Percentiles rank a stretch among this genome's conserved stretches.
phyloP scores from a whole-genome alignment of 768 basidiomycete genomes.

The Lactarius hengduanensis region DNA sequence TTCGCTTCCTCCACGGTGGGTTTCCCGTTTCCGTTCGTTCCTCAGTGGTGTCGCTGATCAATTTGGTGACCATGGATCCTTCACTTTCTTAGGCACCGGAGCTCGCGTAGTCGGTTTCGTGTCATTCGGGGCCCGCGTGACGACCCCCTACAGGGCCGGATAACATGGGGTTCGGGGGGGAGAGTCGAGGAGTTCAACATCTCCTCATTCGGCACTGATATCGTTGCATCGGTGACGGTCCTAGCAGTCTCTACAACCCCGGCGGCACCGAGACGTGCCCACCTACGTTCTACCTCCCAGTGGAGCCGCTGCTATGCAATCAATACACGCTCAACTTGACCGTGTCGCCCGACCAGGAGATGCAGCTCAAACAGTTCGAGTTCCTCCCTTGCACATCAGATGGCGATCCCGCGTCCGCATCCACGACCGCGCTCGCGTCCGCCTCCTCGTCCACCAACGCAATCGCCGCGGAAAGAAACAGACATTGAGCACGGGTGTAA shows the following conservation, averaged over 20 bases:
- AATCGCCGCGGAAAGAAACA: neutral
- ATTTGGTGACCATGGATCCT: neutral
- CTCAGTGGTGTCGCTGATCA: neutral
- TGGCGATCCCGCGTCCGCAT: neutral
- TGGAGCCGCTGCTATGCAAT: neutral
- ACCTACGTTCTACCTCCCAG: neutral
- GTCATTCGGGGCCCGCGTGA: neutral
- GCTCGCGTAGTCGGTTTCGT: neutral
- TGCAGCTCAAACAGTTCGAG: neutral
- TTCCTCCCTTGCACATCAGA: neutral
- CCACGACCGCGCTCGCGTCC: neutral
- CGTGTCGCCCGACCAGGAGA: neutral
- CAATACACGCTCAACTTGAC: neutral
- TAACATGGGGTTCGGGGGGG: neutral
- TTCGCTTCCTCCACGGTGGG: conserved; percentile 1
- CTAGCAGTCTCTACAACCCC: no score
- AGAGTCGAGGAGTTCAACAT: no score
- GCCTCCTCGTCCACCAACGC: neutral
- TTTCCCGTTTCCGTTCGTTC: neutral
- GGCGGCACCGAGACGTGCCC: neutral
- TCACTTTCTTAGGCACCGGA: neutral
- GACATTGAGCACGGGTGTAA: neutral
- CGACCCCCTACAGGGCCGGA: neutral
- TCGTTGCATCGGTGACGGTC: no score
- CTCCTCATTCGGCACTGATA: no score